These are phyloP conservation scores for Trebouxia gelatinosa DNA, from an alignment of 163 green algal species.

Conservation along the genomic window DNA sequence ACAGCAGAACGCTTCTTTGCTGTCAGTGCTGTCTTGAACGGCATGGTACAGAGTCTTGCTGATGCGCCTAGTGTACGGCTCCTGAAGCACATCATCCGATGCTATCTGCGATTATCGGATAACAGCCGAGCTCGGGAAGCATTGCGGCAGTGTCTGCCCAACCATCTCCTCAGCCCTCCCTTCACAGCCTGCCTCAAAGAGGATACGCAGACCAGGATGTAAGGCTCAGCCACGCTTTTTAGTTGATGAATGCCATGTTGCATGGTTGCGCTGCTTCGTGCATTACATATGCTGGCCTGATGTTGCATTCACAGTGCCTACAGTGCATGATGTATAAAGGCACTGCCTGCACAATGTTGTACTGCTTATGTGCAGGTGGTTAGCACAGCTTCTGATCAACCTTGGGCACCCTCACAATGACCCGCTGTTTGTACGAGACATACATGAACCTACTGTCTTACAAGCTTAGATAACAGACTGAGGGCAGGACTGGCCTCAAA, in stretches of 20 bases:
- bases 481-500: not conserved
- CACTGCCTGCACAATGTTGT: no score
- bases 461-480: not conserved
- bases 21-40: slow-evolving; percentile 85
- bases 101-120: slow-evolving; percentile 96
- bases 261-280: no score
- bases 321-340: no score
- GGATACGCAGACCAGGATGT: slow-evolving; percentile 85
- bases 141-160: slow-evolving; percentile 90
- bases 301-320: no score
- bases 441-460: slow-evolving; percentile 20
- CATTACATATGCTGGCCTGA: no score
- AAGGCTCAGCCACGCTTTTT: no score
- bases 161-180: slow-evolving; percentile 80
- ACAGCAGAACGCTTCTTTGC: slow-evolving; percentile 99
- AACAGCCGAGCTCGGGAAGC: slow-evolving; percentile 92
- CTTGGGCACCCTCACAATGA: slow-evolving; percentile 57
- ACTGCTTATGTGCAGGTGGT: slow-evolving; percentile 61
- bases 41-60: slow-evolving; percentile 80
- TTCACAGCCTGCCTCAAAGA: slow-evolving; percentile 94
- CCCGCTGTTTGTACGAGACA: slow-evolving; percentile 32
- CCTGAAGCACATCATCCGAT: slow-evolving; percentile 99
- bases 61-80: slow-evolving; percentile 91
- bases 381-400: slow-evolving; percentile 88
- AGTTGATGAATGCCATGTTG: no score